Evolutionary conservation across 495 filamentous ascomycete species (phyloP).

Genomic region (Poronia punctata): DNA sequence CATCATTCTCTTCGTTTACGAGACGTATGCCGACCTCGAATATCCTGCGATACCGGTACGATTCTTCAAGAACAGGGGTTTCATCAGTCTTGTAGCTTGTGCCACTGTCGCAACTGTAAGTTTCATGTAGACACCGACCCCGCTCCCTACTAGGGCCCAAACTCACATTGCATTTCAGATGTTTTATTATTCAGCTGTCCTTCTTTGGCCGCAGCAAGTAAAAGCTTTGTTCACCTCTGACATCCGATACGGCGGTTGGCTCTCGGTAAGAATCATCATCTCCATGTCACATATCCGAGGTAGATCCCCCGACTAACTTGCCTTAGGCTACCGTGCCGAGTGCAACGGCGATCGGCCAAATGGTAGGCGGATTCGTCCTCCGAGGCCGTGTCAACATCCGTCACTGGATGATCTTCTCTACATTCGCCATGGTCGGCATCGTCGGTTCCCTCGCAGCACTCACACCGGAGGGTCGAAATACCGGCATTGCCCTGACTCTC

Average conservation of each 20-base stretch:
- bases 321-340: slow-evolving; percentile 20
- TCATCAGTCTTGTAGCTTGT: slow-evolving; percentile 34
- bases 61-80: slow-evolving; percentile 39
- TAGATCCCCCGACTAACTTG: neutral
- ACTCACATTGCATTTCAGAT: too few species aligned
- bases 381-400: slow-evolving; percentile 17
- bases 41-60: slow-evolving; percentile 33
- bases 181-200: slow-evolving; percentile 27
- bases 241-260: slow-evolving; percentile 22
- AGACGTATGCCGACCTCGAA: slow-evolving; percentile 30
- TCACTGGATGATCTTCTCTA: slow-evolving; percentile 31
- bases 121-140: too few species aligned
- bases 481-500: slow-evolving; percentile 19
- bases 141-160: too few species aligned
- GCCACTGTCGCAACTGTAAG: slow-evolving; percentile 26
- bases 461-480: slow-evolving; percentile 9
- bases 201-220: slow-evolving; percentile 24
- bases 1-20: slow-evolving; percentile 37
- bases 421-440: slow-evolving; percentile 28
- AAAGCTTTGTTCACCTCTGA: slow-evolving; percentile 19
- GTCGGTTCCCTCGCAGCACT: slow-evolving; percentile 29
- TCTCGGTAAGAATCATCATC: slow-evolving; percentile 12
- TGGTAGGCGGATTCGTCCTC: slow-evolving; percentile 17
- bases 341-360: slow-evolving; percentile 19
- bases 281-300: neutral